These are phyloP conservation scores for Dothiorella sarmentorum DNA, from an alignment of 2,329 filamentous ascomycete genomes.

Conservation along the genomic window DNA sequence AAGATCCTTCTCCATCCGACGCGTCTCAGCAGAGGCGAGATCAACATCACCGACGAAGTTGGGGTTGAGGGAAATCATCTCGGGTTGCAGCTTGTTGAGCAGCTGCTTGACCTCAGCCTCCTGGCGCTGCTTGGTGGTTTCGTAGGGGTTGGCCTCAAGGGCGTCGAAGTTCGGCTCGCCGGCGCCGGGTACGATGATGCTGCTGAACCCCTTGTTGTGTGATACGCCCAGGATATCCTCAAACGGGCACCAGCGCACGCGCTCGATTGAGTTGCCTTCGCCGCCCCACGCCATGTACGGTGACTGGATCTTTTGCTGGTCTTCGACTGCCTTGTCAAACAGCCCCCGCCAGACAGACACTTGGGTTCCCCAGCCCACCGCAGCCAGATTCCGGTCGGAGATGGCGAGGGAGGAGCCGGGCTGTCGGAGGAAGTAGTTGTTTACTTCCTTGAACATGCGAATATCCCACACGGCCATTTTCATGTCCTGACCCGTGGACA, in stretches of 20 bases:
- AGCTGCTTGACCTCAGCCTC: slow-evolving; percentile 86
- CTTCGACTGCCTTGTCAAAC: slow-evolving; percentile 67
- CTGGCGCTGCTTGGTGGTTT: slow-evolving; percentile 86
- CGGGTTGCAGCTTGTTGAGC: slow-evolving; percentile 90
- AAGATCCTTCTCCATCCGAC: slow-evolving; percentile 72
- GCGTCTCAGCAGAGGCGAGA: slow-evolving; percentile 72
- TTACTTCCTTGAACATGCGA: slow-evolving; percentile 87
- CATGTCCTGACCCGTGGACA: slow-evolving; percentile 82
- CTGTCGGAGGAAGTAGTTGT: slow-evolving; percentile 78
- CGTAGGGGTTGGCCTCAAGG: slow-evolving; percentile 87
- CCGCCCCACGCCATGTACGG: slow-evolving; percentile 95
- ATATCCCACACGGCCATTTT: slow-evolving; percentile 97
- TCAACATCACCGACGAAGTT: slow-evolving; percentile 89
- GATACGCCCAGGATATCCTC: slow-evolving; percentile 87
- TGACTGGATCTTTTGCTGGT: slow-evolving; percentile 66
- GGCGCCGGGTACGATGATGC: slow-evolving; percentile 86
- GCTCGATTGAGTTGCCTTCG: slow-evolving; percentile 75
- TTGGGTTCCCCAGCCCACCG: slow-evolving; percentile 86
- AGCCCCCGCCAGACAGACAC: slow-evolving; percentile 88
- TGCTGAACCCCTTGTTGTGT: slow-evolving; percentile 83
- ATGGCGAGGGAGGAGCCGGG: slow-evolving; percentile 83
- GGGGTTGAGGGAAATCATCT: slow-evolving; percentile 95
- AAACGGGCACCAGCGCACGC: slow-evolving; percentile 87
- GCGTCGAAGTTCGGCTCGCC: slow-evolving; percentile 96
- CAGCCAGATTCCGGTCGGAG: slow-evolving; percentile 82